Evolutionary conservation across 2,329 filamentous ascomycete genomes (phyloP).

Genomic region (Ophiostoma ulmi): DNA sequence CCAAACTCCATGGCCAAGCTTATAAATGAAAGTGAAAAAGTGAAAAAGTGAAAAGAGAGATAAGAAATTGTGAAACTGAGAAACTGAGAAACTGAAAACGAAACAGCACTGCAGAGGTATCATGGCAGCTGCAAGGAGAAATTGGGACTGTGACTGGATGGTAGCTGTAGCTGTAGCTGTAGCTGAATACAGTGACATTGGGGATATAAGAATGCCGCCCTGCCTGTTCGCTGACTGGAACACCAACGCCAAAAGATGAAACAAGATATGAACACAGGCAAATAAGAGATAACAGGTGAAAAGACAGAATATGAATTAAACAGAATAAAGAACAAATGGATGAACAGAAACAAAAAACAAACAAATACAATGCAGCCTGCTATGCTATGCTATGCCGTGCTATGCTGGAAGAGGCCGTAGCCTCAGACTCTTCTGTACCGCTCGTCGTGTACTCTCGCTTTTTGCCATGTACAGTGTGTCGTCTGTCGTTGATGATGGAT

Average conservation of each 20-base stretch:
- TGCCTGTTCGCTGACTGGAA: not conserved
- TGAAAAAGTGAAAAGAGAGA: not conserved
- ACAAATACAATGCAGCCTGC: conserved; percentile 8
- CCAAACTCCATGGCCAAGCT: conserved; percentile 12
- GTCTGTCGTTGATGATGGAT: not conserved
- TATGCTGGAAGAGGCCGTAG: conserved; percentile 2
- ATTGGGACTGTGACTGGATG: not conserved
- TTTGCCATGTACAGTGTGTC: not conserved
- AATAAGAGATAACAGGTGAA: not conserved
- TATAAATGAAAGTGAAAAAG: not conserved
- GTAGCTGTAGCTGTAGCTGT: not conserved
- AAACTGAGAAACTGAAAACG: not conserved
- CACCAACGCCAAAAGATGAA: not conserved
- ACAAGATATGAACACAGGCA: not conserved
- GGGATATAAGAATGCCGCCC: conserved; percentile 1
- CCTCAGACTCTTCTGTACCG: not conserved
- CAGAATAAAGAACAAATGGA: not conserved
- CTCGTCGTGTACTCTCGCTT: not conserved
- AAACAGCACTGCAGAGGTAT: not conserved
- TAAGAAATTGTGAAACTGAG: not conserved
- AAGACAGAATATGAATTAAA: not conserved
- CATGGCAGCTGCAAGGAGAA: conserved; percentile 1
- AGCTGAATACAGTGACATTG: not conserved
- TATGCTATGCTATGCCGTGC: conserved; percentile 8
- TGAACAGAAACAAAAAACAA: conserved; percentile 11